A percentile compares a stretch with the other conserved stretches of the same genome.
These are phyloP conservation scores for Trichosporon sp. DNA, from an alignment of 1,284 basidiomycete species.

Conservation along the genomic window DNA sequence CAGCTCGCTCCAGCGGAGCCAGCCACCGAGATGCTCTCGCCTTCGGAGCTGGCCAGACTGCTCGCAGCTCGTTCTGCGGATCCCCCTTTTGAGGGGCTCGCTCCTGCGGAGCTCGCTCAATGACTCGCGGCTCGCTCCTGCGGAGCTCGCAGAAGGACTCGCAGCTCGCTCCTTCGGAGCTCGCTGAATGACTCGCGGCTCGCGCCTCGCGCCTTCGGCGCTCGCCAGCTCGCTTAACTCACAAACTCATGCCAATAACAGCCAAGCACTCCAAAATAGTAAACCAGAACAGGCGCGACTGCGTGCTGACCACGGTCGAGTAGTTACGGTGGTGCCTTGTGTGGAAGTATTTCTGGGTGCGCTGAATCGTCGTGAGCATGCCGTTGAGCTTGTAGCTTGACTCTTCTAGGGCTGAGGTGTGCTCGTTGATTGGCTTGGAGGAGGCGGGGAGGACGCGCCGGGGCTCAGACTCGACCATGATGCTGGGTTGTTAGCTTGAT, in stretches of 20 bases:
- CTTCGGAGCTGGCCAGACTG: too few relatives aligned
- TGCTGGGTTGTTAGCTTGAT: slow-evolving; percentile 47
- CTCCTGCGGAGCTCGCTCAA: too few relatives aligned
- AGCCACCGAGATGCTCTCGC: too few relatives aligned
- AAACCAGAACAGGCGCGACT: slow-evolving; percentile 73
- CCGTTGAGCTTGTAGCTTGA: slow-evolving; percentile 83
- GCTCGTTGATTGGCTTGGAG: slow-evolving; percentile 63
- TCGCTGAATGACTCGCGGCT: too few relatives aligned
- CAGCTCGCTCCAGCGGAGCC: too few relatives aligned
- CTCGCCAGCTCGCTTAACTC: slow-evolving; percentile 15
- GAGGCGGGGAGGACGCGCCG: slow-evolving; percentile 74
- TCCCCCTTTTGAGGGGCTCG: too few relatives aligned
- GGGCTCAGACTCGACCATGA: slow-evolving; percentile 94
- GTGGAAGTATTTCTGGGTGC: slow-evolving; percentile 74
- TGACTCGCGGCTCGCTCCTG: too few relatives aligned
- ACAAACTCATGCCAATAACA: slow-evolving; percentile 69
- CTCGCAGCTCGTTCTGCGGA: too few relatives aligned
- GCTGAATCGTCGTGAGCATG: slow-evolving; percentile 75
- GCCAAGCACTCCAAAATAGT: slow-evolving; percentile 68
- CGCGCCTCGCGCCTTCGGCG: too few relatives aligned
- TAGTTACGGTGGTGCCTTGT: slow-evolving; percentile 38
- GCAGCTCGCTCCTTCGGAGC: too few relatives aligned
- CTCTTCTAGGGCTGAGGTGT: slow-evolving; percentile 85
- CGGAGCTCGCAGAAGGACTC: too few relatives aligned
- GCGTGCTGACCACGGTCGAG: slow-evolving; percentile 39